Evolutionary conservation across 306 rosid genomes (phyloP).

Genomic region (Psophocarpus tetragonolobus): DNA sequence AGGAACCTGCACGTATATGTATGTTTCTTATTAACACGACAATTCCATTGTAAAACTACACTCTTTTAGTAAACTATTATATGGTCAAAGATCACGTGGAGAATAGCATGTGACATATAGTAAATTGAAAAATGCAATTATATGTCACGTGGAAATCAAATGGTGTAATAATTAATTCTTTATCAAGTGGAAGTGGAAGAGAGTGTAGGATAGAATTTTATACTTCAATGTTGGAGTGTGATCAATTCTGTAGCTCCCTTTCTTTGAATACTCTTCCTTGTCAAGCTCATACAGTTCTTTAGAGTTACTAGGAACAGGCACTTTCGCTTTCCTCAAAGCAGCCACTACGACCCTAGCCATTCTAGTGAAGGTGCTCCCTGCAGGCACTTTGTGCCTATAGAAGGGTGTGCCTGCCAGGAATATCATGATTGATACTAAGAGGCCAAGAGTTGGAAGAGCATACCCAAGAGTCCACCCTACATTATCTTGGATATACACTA

Average conservation of each 20-base stretch:
- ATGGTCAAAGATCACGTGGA: neutral
- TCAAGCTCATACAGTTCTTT: conserved; percentile 66
- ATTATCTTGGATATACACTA: conserved; percentile 73
- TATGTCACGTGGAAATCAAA: neutral
- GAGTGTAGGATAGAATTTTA: neutral
- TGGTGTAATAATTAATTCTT: no score
- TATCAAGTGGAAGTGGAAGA: neutral
- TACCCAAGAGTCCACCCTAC: conserved; percentile 85
- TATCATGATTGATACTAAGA: conserved; percentile 54
- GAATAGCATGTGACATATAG: neutral
- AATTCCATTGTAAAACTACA: neutral
- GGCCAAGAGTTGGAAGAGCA: conserved; percentile 84
- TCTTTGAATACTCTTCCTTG: conserved; percentile 50
- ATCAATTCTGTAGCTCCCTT: conserved; percentile 56
- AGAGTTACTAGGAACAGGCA: conserved; percentile 54
- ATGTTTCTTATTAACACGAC: neutral
- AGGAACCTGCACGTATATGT: conserved; percentile 51
- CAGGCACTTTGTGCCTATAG: conserved; percentile 75
- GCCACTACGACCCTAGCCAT: conserved; percentile 72
- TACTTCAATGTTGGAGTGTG: conserved; percentile 65
- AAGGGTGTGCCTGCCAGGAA: conserved; percentile 68
- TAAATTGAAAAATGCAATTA: neutral
- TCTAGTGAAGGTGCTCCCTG: conserved; percentile 68
- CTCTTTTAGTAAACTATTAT: neutral
- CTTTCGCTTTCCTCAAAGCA: conserved; percentile 52